A percentile compares a stretch with the other conserved stretches of the same genome.
Conservation (phyloP, 2,329 filamentous ascomycete genomes). For the Conoideocrella luteorostrata region DNA sequence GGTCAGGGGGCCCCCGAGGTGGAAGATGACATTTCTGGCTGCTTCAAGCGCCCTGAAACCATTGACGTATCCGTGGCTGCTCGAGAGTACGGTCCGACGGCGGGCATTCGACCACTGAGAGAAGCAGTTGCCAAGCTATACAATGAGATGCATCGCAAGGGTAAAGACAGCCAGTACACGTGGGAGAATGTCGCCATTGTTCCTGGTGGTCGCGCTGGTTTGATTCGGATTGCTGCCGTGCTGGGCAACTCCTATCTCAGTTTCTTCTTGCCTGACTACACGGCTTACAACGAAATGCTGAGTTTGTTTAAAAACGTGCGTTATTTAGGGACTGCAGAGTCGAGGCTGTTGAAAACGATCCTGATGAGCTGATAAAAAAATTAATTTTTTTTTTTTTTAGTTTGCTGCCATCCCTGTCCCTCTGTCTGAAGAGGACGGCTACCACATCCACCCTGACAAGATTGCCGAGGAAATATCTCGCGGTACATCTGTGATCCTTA, state of each 20-base stretch:
- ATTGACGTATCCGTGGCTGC: slow-evolving; percentile 74
- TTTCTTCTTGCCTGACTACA: slow-evolving; percentile 94
- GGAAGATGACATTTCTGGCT: slow-evolving; percentile 85
- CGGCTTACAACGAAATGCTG: slow-evolving; percentile 96
- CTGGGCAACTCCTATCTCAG: slow-evolving; percentile 86
- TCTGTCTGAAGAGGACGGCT: slow-evolving; percentile 76
- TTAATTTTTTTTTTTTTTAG: slow-evolving; percentile 39
- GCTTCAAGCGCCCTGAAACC: slow-evolving; percentile 72
- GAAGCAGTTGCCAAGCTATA: slow-evolving; percentile 88
- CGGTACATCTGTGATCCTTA: slow-evolving; percentile 82
- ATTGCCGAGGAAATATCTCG: slow-evolving; percentile 86
- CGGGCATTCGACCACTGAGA: slow-evolving; percentile 84
- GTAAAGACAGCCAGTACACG: slow-evolving; percentile 82
- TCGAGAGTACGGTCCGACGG: slow-evolving; percentile 87
- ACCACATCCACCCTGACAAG: slow-evolving; percentile 89
- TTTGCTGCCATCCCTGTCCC: slow-evolving; percentile 85
- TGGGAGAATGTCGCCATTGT: slow-evolving; percentile 98
- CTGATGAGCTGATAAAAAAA: neutral
- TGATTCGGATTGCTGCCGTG: slow-evolving; percentile 92
- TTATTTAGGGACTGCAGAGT: slow-evolving; percentile 11
- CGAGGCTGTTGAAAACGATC: neutral
- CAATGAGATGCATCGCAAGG: slow-evolving; percentile 85
- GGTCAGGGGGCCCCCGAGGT: slow-evolving; percentile 93
- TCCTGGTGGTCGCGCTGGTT: slow-evolving; percentile 81
- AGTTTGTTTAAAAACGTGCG: slow-evolving; percentile 82